Evolutionary conservation across 805 yeast genomes (phyloP).

Genomic region (Cyberlindnera maritima): DNA sequence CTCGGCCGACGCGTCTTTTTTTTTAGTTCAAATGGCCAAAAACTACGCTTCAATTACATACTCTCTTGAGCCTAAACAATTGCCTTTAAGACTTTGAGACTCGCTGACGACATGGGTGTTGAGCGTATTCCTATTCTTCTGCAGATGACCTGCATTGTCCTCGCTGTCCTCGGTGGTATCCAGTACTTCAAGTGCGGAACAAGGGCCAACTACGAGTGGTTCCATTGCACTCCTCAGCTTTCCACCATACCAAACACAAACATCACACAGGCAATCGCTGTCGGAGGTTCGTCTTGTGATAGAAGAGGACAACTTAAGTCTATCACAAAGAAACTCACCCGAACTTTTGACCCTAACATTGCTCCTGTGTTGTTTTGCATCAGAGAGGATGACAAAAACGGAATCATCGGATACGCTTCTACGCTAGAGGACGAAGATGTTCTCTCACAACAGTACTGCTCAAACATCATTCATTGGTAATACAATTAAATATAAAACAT

Average conservation of each 20-base stretch:
- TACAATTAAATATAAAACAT: not conserved
- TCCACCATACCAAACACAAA: constrained; percentile 27
- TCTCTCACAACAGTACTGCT: constrained; percentile 17
- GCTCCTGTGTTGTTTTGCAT: constrained; percentile 36
- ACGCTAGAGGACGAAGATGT: constrained; percentile 19
- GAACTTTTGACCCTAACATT: constrained; percentile 38
- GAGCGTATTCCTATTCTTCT: constrained; percentile 25
- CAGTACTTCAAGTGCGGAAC: constrained; percentile 43
- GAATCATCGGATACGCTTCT: constrained; percentile 24
- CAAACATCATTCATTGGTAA: constrained; percentile 29
- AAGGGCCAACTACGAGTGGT: constrained; percentile 40
- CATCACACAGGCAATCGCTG: constrained; percentile 32
- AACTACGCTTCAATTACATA: not conserved
- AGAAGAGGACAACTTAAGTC: constrained; percentile 41
- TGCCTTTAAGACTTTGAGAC: not conserved
- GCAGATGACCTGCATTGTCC: constrained; percentile 28
- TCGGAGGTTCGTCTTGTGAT: constrained; percentile 44
- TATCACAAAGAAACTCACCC: constrained; percentile 36
- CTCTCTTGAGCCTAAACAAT: not conserved
- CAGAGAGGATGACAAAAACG: constrained; percentile 29
- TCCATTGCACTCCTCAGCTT: constrained; percentile 39
- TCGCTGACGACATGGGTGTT: not conserved
- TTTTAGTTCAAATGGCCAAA: no score
- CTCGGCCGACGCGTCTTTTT: no score
- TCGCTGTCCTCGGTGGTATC: constrained; percentile 36